These are phyloP conservation scores for Leishmania braziliensis DNA, from an alignment of 208 protist species.

Conservation along the genomic window DNA sequence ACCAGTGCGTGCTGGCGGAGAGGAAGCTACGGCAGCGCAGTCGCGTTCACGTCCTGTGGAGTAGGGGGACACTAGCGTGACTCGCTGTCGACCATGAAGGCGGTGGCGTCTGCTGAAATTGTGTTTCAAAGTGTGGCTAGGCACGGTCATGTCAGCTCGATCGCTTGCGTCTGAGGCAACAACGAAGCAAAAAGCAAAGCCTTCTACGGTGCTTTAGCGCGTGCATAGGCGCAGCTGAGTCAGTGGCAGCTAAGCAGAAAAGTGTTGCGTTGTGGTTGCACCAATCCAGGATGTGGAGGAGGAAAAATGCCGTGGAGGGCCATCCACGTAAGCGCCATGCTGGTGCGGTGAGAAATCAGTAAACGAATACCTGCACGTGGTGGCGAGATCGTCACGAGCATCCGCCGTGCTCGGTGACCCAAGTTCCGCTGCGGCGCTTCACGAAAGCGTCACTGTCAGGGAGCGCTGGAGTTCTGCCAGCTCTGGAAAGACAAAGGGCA, in stretches of 20 bases:
- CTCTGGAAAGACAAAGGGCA: not conserved
- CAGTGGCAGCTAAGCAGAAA: not conserved
- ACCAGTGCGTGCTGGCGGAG: not conserved
- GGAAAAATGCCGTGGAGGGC: not conserved
- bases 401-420: not conserved
- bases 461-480: constrained; percentile 7
- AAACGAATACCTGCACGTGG: not conserved
- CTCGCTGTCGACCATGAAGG: not conserved
- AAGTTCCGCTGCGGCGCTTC: not conserved
- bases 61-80: not conserved
- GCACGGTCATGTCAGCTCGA: not conserved
- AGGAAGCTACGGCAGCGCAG: not conserved
- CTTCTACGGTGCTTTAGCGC: not conserved
- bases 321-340: not conserved
- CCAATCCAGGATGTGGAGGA: not conserved
- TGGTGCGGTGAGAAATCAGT: not conserved
- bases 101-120: no score
- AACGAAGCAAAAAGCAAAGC: no score
- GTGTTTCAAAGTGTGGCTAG: not conserved
- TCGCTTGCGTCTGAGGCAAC: no score
- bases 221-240: not conserved
- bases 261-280: not conserved
- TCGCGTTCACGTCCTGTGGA: not conserved
- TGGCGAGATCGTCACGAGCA: not conserved
- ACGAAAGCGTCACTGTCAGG: constrained; percentile 19